A percentile compares a stretch with the other conserved stretches of the same genome.
phyloP scores from a whole-genome alignment of 2,329 filamentous ascomycete species.

The Coccinonectria pachysandricola region DNA sequence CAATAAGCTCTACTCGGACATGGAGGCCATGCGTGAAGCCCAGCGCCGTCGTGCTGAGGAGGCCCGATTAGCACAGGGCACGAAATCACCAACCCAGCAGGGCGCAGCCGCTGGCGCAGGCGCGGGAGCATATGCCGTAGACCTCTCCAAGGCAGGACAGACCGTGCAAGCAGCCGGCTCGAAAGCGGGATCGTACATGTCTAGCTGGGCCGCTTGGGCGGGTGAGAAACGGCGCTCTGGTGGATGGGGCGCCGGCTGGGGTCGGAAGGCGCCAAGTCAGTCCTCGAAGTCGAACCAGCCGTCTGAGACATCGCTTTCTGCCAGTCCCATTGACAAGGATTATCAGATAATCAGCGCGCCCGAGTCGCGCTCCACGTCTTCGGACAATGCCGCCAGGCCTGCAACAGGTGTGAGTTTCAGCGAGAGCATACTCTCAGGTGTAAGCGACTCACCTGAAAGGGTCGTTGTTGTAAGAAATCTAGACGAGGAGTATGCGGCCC shows the following conservation, averaged over 20 bases:
- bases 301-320: constrained; percentile 23
- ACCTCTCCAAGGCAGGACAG: constrained; percentile 33
- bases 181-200: constrained; percentile 54
- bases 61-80: constrained; percentile 16
- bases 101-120: constrained; percentile 1
- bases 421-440: constrained; percentile 34
- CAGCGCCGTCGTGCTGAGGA: constrained; percentile 33
- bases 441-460: constrained; percentile 19
- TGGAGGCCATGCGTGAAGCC: constrained; percentile 53
- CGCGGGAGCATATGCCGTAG: too few species aligned
- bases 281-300: constrained; percentile 22
- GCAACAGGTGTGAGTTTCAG: constrained; percentile 32
- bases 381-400: constrained; percentile 20
- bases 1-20: constrained; percentile 81
- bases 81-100: constrained; percentile 2
- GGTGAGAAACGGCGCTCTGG: constrained; percentile 61
- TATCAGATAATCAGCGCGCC: constrained; percentile 27
- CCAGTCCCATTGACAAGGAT: constrained; percentile 27
- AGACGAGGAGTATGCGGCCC: too few species aligned
- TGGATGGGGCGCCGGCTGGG: constrained; percentile 34
- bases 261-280: constrained; percentile 26
- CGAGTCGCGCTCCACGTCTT: constrained; percentile 17
- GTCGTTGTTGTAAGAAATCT: too few species aligned
- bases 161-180: constrained; percentile 38
- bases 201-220: constrained; percentile 60